Percentiles rank a stretch among this genome's conserved stretches.
Evolutionary conservation across 345 rosid species (phyloP).

Genomic region (Erodium maritimum): DNA sequence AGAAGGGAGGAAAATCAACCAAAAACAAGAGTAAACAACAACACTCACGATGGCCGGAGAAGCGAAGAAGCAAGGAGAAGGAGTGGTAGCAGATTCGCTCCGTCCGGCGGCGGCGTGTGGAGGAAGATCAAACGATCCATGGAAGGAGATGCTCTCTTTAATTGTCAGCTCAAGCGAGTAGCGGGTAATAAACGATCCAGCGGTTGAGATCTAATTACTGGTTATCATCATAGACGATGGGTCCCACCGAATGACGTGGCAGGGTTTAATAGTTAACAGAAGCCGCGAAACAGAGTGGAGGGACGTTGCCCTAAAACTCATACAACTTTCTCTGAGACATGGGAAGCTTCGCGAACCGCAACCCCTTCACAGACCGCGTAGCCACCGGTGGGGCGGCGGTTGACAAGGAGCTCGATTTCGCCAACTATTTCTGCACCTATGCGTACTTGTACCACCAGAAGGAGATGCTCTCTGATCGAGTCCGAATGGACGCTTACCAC

Average conservation of each 20-base stretch:
- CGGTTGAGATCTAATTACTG: neutral
- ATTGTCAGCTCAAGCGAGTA: too few species aligned
- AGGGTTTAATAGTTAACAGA: neutral
- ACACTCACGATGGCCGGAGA: too few species aligned
- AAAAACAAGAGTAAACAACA: too few species aligned
- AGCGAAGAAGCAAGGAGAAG: too few species aligned
- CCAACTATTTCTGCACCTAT: conserved; percentile 81
- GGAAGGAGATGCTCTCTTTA: too few species aligned
- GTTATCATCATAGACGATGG: neutral
- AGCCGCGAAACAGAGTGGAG: neutral
- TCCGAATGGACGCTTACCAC: conserved; percentile 95
- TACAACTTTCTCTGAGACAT: conserved; percentile 15
- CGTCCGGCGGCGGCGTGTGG: too few species aligned
- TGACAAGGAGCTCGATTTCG: conserved; percentile 86
- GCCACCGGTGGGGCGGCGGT: conserved; percentile 26
- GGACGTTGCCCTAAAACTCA: conserved; percentile 29
- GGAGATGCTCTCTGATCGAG: conserved; percentile 94
- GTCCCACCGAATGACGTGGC: neutral
- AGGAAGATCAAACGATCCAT: too few species aligned
- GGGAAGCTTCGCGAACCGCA: too few species aligned
- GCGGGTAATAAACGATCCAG: neutral
- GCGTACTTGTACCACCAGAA: conserved; percentile 91
- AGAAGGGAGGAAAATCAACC: too few species aligned
- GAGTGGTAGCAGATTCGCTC: too few species aligned
- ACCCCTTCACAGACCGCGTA: conserved; percentile 24